Base-by-base conservation (phyloP, 2,329 filamentous ascomycete species). In the Cercospora zeae-maydis region DNA sequence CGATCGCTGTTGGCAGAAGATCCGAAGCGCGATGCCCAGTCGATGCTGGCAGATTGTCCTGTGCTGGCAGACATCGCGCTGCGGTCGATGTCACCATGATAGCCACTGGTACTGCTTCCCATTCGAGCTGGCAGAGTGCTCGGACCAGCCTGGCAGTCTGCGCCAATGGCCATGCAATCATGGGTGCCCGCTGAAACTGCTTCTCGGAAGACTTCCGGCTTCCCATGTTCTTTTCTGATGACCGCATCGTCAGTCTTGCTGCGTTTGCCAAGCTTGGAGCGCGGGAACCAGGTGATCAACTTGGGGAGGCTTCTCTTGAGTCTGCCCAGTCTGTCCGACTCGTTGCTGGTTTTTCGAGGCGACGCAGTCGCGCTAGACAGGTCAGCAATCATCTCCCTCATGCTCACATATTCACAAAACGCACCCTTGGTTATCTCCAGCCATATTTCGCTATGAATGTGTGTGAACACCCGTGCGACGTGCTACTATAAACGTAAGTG, bases 191-290 rank as follows among this genome's bases (percentile, higher is more conserved):
- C 34, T 6, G 24, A 42, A 1, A 45, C 54, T 4, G 27, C 34
- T 10, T 42, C 1, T 3, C 34, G 54, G 9, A 34, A 9, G 1
- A 42, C n/a, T 19, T 47, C n/a, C 11, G 56, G 39, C 42, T 34
- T 42, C 10, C 37, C 10, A 49, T 31, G 56, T 21, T 49, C 31
- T 34, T 31, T 58, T 7, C 30, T 27, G 10, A 42, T 19, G 4
- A 58, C 56, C 9, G 27, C 39, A 34, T 58, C 56, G 10, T 21
- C 39, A 10, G 56, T 58, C 39, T 58, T 58, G 56, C 56, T 49
- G 30, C 56, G 56, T 16, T 33, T 31, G 9, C 31, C 30, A 53
- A 54, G 27, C 47, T 60, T 60, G 1, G 47, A 47, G 14, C 34
- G 31, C 8, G 30, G 16, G 27, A 47, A 54, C 21, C 33, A 30